Evolutionary conservation across 768 basidiomycete genomes (phyloP).

Genomic region (Serendipita vermifera): DNA sequence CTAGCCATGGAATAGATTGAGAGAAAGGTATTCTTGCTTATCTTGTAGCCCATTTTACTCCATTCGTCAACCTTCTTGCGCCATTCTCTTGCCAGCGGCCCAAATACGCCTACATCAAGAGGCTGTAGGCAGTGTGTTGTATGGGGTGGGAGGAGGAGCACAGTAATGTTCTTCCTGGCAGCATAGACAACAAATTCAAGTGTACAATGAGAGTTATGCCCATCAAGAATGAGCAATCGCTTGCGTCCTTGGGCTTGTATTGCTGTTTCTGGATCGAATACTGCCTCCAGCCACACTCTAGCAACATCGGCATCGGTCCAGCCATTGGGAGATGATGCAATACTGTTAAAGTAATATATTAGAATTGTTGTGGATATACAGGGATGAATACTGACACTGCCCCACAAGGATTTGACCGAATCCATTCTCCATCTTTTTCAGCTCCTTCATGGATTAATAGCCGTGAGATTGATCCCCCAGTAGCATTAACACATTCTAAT

Average conservation of each 20-base stretch:
- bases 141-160: conserved; percentile 28
- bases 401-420: not conserved
- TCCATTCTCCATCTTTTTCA: conserved; percentile 1
- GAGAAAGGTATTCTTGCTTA: not conserved
- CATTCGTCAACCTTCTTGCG: conserved; percentile 7
- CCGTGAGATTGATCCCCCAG: not conserved
- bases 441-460: not conserved
- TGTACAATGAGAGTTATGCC: conserved; percentile 29
- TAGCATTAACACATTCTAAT: not conserved
- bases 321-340: not conserved
- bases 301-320: not conserved
- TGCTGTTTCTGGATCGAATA: conserved; percentile 11
- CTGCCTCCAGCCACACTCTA: not conserved
- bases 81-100: conserved; percentile 20
- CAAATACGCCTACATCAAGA: conserved; percentile 28
- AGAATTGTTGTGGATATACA: not conserved
- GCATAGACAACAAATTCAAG: conserved; percentile 23
- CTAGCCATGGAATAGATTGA: not conserved
- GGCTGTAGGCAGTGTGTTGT: conserved; percentile 29
- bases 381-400: not conserved
- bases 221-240: conserved; percentile 27
- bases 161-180: conserved; percentile 21
- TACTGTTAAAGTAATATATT: not conserved
- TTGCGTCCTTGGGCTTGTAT: conserved; percentile 12
- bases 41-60: not conserved